phyloP scores from a whole-genome alignment of 257 asterid species.

The Petrea volubilis region DNA sequence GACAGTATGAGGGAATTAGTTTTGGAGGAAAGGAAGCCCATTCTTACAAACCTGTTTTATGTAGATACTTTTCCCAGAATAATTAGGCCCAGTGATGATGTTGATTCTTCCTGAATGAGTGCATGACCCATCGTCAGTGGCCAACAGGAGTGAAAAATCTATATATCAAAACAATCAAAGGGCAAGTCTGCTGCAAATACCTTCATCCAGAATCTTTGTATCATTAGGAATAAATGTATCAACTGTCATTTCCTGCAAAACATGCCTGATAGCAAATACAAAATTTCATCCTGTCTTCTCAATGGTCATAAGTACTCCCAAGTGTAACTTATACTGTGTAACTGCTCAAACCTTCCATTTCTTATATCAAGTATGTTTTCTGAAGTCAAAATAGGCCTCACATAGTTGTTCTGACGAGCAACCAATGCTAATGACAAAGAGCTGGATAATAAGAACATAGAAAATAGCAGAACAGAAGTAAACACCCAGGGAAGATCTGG shows the following conservation, averaged over 20 bases:
- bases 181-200: constrained; percentile 34
- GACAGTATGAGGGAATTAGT: background rate
- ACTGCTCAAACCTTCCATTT: constrained; percentile 83
- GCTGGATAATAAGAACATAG: constrained; percentile 42
- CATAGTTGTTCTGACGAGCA: constrained; percentile 96
- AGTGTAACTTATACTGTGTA: constrained; percentile 21
- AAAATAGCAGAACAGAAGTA: constrained; percentile 12
- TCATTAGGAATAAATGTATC: constrained; percentile 95
- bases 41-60: constrained; percentile 74
- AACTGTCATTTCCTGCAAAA: constrained; percentile 95
- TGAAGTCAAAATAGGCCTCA: constrained; percentile 85
- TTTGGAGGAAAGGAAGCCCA: background rate
- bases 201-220: constrained; percentile 77
- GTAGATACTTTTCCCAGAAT: constrained; percentile 94
- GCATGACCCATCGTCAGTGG: constrained; percentile 21
- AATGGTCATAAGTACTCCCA: background rate
- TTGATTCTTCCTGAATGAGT: constrained; percentile 66
- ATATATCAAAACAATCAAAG: constrained; percentile 18
- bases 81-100: constrained; percentile 95
- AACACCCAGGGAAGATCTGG: constrained; percentile 15
- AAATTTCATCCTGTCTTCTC: constrained; percentile 17
- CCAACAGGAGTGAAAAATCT: constrained; percentile 18
- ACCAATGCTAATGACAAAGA: constrained; percentile 78
- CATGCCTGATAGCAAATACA: constrained; percentile 62
- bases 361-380: constrained; percentile 75